Percentiles rank a stretch among this genome's conserved stretches.
These are phyloP conservation scores for Uronychia binucleata DNA, from an alignment of 73 alveolate species.

Conservation along the genomic window DNA sequence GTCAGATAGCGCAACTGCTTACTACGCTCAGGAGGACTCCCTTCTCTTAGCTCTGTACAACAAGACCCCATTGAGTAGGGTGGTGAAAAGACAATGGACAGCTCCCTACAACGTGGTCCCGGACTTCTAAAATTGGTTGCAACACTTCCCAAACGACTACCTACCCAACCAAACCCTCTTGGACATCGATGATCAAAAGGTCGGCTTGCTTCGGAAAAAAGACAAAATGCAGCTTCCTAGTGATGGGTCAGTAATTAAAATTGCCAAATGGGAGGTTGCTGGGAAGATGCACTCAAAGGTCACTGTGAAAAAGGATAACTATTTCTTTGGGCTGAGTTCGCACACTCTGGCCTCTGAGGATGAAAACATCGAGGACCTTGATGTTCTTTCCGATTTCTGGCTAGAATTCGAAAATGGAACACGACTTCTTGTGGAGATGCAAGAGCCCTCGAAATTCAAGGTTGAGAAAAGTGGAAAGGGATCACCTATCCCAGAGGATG, in stretches of 20 bases:
- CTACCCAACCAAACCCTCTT: conserved; percentile 9
- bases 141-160: conserved; percentile 49
- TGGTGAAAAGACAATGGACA: conserved; percentile 66
- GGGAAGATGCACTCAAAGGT: background rate
- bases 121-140: conserved; percentile 76
- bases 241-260: conserved; percentile 48
- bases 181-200: conserved; percentile 61
- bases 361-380: background rate
- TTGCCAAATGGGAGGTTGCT: conserved; percentile 8
- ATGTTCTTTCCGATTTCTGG: background rate
- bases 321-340: background rate
- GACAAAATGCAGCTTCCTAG: conserved; percentile 33
- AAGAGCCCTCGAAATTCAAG: background rate
- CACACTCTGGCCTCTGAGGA: background rate
- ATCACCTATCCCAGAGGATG: background rate
- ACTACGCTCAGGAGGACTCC: conserved; percentile 80
- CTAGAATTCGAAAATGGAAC: background rate
- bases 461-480: background rate
- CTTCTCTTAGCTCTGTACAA: conserved; percentile 68
- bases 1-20: conserved; percentile 71
- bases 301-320: background rate
- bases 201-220: conserved; percentile 32
- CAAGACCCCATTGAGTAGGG: conserved; percentile 65
- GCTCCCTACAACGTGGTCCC: conserved; percentile 90
- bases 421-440: background rate